phyloP scores from a whole-genome alignment of 2,329 filamentous ascomycete genomes.

The Diaporthe ampelina region DNA sequence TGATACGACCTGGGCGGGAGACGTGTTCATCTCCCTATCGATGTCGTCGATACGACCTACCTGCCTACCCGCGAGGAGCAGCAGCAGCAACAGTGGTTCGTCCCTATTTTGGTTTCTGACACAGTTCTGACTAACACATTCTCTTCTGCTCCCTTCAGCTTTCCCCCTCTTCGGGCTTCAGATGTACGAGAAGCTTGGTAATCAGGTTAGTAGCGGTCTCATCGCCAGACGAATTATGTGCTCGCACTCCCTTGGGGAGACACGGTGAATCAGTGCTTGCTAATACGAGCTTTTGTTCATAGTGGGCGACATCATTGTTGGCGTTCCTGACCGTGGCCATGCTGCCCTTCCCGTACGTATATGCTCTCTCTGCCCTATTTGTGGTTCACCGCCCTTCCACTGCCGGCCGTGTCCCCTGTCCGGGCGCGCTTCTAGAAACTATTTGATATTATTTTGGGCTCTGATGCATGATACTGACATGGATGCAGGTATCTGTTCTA shows the following conservation, averaged over 20 bases:
- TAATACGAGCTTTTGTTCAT: constrained; percentile 35
- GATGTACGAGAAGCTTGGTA: constrained; percentile 78
- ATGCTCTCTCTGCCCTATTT: neutral
- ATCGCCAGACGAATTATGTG: constrained; percentile 10
- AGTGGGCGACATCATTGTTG: constrained; percentile 75
- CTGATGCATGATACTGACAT: constrained; percentile 9
- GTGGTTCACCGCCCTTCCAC: constrained; percentile 20
- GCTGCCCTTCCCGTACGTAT: constrained; percentile 71
- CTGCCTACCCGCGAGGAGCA: neutral
- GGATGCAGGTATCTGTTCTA: constrained; percentile 62
- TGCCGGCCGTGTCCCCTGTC: neutral
- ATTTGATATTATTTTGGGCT: constrained; percentile 11
- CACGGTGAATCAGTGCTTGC: constrained; percentile 26
- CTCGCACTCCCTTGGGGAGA: constrained; percentile 1
- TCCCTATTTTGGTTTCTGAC: constrained; percentile 1
- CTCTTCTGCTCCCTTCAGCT: constrained; percentile 63
- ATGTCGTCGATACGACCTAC: neutral
- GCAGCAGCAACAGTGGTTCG: neutral
- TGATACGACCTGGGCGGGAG: neutral
- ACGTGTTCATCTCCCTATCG: neutral
- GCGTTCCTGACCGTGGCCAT: constrained; percentile 73
- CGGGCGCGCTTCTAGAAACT: constrained; percentile 1
- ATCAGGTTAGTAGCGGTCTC: constrained; percentile 56
- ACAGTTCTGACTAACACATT: constrained; percentile 34
- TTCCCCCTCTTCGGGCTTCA: constrained; percentile 83